Base-by-base conservation (phyloP, 208 protist species). In the Leishmania turanica region DNA sequence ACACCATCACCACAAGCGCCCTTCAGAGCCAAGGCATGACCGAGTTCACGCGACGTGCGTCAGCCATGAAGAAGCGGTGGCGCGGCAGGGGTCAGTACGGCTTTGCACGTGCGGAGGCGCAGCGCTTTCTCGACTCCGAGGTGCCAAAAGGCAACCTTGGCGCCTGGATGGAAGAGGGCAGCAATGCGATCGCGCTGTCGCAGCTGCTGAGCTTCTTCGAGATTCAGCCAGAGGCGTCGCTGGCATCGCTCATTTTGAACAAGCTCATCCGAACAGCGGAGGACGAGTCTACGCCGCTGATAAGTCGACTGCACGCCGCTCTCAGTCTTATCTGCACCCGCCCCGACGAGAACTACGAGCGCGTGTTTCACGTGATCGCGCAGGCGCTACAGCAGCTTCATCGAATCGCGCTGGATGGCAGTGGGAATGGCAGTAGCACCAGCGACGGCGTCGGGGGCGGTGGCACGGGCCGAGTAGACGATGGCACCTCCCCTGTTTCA, bases 141-240 rank as follows among this genome's bases (percentile, higher is more conserved):
- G 94, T 97, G 37, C 94, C 94, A 3, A 91, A 90, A 81, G 77
- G 45, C 19, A 80, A 82, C 45, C 83, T 92, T 13, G 89, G 81
- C 54, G 77, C 85, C 40, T 97, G 94, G 93, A 91, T 97, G 40
- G 91, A 96, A 66, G n/a, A 90, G 45, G 89, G 87, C 78, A 81
- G 15, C 54, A 95, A 97, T 78, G 94, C 94, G 3, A 51, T 96
- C 6, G 90, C 94, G 0, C 81, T 97, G 21, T 66, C 90, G n/a
- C 90, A 96, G 86, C 54, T 97, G 19, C 80, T 96, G 40, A 72
- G 53, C 45, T 95, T 94, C 81, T 97, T 96, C 78, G 93, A 94
- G 68, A 90, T 97, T 8, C 83, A 93, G 71, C 92, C 93, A 3
- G 92, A 97, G 73, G 58, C 84, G 37, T 81, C 89, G 40, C 75